These are phyloP conservation scores for Neonectria sp. DNA, from an alignment of 2,329 filamentous ascomycete species.

Conservation along the genomic window DNA sequence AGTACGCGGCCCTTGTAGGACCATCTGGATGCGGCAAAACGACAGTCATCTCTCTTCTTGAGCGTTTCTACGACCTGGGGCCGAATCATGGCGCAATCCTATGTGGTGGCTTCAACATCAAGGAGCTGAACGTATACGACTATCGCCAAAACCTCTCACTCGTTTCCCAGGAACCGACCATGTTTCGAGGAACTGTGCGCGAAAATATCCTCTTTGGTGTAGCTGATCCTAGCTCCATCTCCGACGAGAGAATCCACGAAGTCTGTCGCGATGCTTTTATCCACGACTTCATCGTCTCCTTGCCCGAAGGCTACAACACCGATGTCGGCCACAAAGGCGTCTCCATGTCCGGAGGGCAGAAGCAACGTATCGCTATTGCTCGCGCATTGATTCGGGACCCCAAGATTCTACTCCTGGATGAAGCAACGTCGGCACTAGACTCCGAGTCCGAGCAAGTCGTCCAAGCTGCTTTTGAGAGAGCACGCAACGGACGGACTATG, in stretches of 20 bases:
- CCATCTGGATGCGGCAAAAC: slow-evolving; percentile 46
- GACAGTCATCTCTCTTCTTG: slow-evolving; percentile 48
- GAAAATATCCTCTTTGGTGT: slow-evolving; percentile 46
- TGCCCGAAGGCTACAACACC: slow-evolving; percentile 66
- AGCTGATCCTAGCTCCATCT: slow-evolving; percentile 25
- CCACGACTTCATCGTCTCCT: slow-evolving; percentile 67
- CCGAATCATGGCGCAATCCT: slow-evolving; percentile 21
- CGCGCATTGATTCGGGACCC: slow-evolving; percentile 67
- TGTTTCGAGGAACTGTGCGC: slow-evolving; percentile 54
- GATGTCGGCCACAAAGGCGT: slow-evolving; percentile 70
- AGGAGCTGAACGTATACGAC: slow-evolving; percentile 33
- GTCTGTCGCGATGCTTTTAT: slow-evolving; percentile 63
- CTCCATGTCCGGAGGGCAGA: slow-evolving; percentile 67
- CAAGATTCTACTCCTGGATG: slow-evolving; percentile 74
- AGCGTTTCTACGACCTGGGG: slow-evolving; percentile 45
- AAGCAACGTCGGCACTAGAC: slow-evolving; percentile 77
- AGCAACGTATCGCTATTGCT: slow-evolving; percentile 69
- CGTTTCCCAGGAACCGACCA: slow-evolving; percentile 43
- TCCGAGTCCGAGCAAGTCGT: slow-evolving; percentile 70
- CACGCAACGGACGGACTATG: slow-evolving; percentile 53
- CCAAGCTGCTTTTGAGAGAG: slow-evolving; percentile 66
- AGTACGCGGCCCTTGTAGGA: slow-evolving; percentile 56
- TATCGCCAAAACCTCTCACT: slow-evolving; percentile 44
- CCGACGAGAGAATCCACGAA: slow-evolving; percentile 44
- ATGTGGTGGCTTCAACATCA: slow-evolving; percentile 31